Conservation (phyloP, 495 filamentous ascomycete species). For the Friedmanniomyces endolithicus region DNA sequence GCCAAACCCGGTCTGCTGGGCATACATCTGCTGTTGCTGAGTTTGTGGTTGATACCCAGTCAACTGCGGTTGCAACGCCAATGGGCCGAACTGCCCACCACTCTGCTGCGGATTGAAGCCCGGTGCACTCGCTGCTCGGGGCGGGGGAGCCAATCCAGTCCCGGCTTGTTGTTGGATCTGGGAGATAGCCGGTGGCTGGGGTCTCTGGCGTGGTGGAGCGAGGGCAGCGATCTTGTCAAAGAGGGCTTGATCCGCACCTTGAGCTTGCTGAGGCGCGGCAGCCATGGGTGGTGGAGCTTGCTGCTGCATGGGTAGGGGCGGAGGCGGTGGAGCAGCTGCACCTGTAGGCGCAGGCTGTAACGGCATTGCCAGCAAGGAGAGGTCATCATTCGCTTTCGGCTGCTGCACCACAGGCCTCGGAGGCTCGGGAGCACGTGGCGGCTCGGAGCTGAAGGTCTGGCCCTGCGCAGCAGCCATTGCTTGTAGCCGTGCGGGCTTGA, state of each 20-base stretch:
- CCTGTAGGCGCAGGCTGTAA: constrained; percentile 18
- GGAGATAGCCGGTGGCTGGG: constrained; percentile 48
- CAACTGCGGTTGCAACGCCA: constrained; percentile 71
- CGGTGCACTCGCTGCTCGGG: constrained; percentile 76
- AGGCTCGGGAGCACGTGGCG: neutral
- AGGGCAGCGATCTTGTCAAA: constrained; percentile 31
- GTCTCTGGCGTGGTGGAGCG: constrained; percentile 50
- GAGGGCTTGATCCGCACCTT: constrained; percentile 41
- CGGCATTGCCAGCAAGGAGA: constrained; percentile 16
- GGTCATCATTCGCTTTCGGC: constrained; percentile 17
- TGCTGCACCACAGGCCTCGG: neutral
- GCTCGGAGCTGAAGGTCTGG: neutral
- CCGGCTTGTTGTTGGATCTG: constrained; percentile 36
- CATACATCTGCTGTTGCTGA: constrained; percentile 33
- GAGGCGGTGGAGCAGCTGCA: constrained; percentile 27
- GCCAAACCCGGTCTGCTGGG: constrained; percentile 30
- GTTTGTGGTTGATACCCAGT: constrained; percentile 53
- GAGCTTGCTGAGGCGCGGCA: constrained; percentile 28
- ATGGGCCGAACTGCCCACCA: constrained; percentile 47
- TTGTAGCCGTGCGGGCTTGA: constrained; percentile 72
- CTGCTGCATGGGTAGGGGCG: constrained; percentile 28
- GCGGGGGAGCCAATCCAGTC: constrained; percentile 65
- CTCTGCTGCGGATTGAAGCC: constrained; percentile 57
- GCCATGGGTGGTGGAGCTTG: constrained; percentile 18
- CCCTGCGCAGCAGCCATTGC: constrained; percentile 4